Evolutionary conservation across 139 green algal species (phyloP), one percentile per base, ranked within the genome.

Genomic region (Nannochloris sp.): DNA sequence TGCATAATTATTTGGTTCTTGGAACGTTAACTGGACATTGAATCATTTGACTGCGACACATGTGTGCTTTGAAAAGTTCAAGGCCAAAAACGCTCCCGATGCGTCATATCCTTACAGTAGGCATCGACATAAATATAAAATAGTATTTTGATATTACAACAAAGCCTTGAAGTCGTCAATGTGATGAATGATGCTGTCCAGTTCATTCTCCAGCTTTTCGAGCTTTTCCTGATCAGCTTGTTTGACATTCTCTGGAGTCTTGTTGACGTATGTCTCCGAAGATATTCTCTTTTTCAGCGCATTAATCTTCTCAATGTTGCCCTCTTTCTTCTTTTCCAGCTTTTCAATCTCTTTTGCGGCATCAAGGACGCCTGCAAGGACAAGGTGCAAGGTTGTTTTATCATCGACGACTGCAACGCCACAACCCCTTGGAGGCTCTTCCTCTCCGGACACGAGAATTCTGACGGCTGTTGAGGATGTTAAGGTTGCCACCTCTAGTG

Each of bases 361-460:
- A 66, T 98, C 92, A 65, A 99, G 70, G 28, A 96, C 72, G 66
- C 91, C 93, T 46, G 60, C 56, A 28, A 77, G 63, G 17, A 90
- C 62, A 40, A 89, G 50, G 64, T 94, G 69, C 28, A 86, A 67
- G 3, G 73, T 85, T 3, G 84, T 84, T 16, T 64, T 30, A 26
- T 94, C 87, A 71, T 97, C 83, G 26, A 97, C 80, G 14, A 97
- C 82, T 1, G 70, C 71, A 37, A 95, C 82, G 26, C 79, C 85
- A 67, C 88, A 95, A 37, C 87, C 88, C 6, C 28, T 16, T 2
- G 87, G 88, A 4, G 79, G 62, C 6, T 77, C 56, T 56, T 36
- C 59, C n/a, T 28, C n/a, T 14, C 30, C 67, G 56, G 43, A 57
- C 29, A 6, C 31, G 23, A 77, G 64, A 23, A 74, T n/a, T 20